These are phyloP conservation scores for Pholiota microspora DNA, from an alignment of 768 basidiomycete species.

Conservation along the genomic window DNA sequence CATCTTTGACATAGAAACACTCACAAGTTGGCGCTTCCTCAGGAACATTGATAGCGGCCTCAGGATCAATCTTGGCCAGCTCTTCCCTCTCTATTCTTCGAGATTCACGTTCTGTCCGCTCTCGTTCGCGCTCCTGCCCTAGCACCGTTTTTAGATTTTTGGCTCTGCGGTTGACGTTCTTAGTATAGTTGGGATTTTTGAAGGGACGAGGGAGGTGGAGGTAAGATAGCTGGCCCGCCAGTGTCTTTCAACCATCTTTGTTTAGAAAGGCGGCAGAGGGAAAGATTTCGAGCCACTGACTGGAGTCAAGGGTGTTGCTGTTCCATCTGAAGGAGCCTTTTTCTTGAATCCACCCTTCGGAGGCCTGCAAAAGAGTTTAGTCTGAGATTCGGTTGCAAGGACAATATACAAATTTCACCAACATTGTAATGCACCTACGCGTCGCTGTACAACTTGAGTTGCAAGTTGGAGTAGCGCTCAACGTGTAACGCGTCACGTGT, in stretches of 20 bases:
- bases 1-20: slow-evolving; percentile 20
- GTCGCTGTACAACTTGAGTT: too few relatives aligned
- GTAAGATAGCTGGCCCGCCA: slow-evolving; percentile 75
- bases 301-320: slow-evolving; percentile 41
- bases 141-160: slow-evolving; percentile 82
- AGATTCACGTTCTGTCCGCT: slow-evolving; percentile 63
- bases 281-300: slow-evolving; percentile 21
- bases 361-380: slow-evolving; percentile 43
- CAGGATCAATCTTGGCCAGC: slow-evolving; percentile 56
- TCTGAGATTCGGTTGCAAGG: too few relatives aligned
- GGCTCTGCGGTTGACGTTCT: slow-evolving; percentile 68
- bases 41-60: slow-evolving; percentile 28
- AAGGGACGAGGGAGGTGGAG: slow-evolving; percentile 70
- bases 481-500: not conserved
- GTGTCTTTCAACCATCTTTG: slow-evolving; percentile 39
- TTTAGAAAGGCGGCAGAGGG: not conserved
- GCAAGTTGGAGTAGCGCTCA: too few relatives aligned
- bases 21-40: slow-evolving; percentile 74
- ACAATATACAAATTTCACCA: not conserved
- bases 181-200: slow-evolving; percentile 70
- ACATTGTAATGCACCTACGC: too few relatives aligned
- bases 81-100: slow-evolving; percentile 49
- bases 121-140: slow-evolving; percentile 75
- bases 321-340: slow-evolving; percentile 43
- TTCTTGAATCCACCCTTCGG: slow-evolving; percentile 42